phyloP scores from a whole-genome alignment of 78 protist genomes.

The Isochrysis galbana region DNA sequence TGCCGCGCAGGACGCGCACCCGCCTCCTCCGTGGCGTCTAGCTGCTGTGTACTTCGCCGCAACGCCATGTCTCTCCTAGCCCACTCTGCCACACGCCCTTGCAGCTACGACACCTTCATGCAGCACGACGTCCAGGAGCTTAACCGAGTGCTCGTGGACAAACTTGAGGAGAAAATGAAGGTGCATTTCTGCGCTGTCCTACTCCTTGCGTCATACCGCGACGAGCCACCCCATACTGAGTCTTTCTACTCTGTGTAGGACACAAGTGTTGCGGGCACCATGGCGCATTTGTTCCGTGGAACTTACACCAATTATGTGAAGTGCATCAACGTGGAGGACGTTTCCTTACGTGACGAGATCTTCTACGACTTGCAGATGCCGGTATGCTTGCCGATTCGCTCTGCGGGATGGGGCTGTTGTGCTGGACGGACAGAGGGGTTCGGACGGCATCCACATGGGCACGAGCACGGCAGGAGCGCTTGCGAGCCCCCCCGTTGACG shows the following conservation, averaged over 20 bases:
- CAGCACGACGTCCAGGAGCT: conserved; percentile 98
- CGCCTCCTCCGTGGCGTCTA: background rate
- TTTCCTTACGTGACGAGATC: conserved; percentile 75
- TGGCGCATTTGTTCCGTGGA: conserved; percentile 86
- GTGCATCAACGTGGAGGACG: conserved; percentile 85
- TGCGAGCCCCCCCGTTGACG: conserved; percentile 33
- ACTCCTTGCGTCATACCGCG: background rate
- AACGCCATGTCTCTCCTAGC: background rate
- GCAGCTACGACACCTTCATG: conserved; percentile 76
- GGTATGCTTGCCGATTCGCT: no score
- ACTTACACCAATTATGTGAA: conserved; percentile 74
- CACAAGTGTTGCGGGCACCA: conserved; percentile 83
- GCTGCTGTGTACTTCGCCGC: background rate
- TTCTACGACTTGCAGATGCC: conserved; percentile 71
- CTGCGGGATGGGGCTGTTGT: no score
- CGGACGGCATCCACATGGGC: no score
- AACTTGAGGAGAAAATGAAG: conserved; percentile 92
- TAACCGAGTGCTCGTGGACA: conserved; percentile 90
- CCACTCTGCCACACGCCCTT: background rate
- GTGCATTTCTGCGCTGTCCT: background rate
- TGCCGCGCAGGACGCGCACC: background rate
- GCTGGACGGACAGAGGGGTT: no score
- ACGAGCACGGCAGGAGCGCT: no score
- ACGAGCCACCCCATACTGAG: no score
- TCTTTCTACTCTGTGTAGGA: no score